Evolutionary conservation across 805 yeast species (phyloP).

Genomic region (Kregervanrija fluxuum): DNA sequence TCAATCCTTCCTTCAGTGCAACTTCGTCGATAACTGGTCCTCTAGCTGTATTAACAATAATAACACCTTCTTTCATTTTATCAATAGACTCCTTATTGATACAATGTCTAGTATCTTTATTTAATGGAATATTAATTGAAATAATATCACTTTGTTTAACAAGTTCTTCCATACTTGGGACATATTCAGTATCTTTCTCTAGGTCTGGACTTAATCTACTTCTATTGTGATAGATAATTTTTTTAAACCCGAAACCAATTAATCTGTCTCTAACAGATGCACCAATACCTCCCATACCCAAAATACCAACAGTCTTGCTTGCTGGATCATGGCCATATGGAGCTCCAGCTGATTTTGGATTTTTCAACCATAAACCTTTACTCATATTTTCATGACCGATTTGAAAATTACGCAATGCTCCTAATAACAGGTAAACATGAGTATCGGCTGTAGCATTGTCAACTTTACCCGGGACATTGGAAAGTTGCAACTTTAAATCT

Average conservation of each 20-base stretch:
- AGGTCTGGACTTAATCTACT: slow-evolving; percentile 48
- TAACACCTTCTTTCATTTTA: slow-evolving; percentile 74
- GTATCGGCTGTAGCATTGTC: slow-evolving; percentile 53
- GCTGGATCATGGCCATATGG: slow-evolving; percentile 67
- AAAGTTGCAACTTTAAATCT: slow-evolving; percentile 34
- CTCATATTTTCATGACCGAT: slow-evolving; percentile 46
- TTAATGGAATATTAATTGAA: slow-evolving; percentile 73
- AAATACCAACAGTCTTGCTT: slow-evolving; percentile 69
- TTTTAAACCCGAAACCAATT: slow-evolving; percentile 67
- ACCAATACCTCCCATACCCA: slow-evolving; percentile 91
- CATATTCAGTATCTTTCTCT: slow-evolving; percentile 66
- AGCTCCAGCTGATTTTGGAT: slow-evolving; percentile 39
- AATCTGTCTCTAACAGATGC: slow-evolving; percentile 68
- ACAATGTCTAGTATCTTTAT: slow-evolving; percentile 60
- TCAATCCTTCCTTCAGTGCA: slow-evolving; percentile 48
- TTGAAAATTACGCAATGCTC: slow-evolving; percentile 53
- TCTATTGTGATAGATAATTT: slow-evolving; percentile 70
- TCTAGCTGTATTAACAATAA: slow-evolving; percentile 81
- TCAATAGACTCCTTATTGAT: slow-evolving; percentile 52
- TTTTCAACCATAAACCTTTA: slow-evolving; percentile 55
- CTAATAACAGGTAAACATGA: slow-evolving; percentile 42
- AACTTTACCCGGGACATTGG: slow-evolving; percentile 49
- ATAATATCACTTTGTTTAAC: slow-evolving; percentile 58
- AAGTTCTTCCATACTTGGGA: slow-evolving; percentile 57
- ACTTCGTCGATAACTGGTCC: slow-evolving; percentile 75